Conservation (phyloP, 164 flowering plant genomes). For the Santalum album region DNA sequence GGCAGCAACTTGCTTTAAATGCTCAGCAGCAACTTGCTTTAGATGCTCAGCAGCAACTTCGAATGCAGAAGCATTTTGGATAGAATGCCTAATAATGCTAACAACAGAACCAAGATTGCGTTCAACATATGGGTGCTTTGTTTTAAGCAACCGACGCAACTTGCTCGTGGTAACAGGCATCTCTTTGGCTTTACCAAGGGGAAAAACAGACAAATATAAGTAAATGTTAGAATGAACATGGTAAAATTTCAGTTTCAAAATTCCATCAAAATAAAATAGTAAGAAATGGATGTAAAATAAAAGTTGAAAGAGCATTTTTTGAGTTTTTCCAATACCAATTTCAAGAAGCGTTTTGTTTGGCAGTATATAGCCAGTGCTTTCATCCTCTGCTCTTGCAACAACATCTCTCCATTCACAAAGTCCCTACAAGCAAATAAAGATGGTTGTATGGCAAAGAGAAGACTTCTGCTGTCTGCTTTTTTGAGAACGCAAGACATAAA, state of each 20-base stretch:
- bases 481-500: too few relatives aligned
- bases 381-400: conserved; percentile 94
- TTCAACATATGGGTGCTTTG: conserved; percentile 76
- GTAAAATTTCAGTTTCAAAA: too few relatives aligned
- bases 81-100: conserved; percentile 54
- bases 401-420: conserved; percentile 88
- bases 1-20: too few relatives aligned
- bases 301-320: neutral
- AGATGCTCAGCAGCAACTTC: conserved; percentile 54
- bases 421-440: conserved; percentile 39
- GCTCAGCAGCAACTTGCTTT: conserved; percentile 29
- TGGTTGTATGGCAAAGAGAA: neutral
- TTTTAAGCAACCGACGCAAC: conserved; percentile 48
- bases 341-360: conserved; percentile 88
- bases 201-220: conserved; percentile 5
- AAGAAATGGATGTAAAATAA: neutral
- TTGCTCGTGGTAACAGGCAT: conserved; percentile 62
- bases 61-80: conserved; percentile 66
- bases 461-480: neutral
- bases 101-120: conserved; percentile 62
- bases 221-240: neutral
- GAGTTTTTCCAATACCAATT: conserved; percentile 45
- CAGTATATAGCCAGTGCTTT: conserved; percentile 91
- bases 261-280: neutral
- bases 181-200: conserved; percentile 59